Conservation (phyloP, 2,329 filamentous ascomycete species). For the Kalmusia sp. region DNA sequence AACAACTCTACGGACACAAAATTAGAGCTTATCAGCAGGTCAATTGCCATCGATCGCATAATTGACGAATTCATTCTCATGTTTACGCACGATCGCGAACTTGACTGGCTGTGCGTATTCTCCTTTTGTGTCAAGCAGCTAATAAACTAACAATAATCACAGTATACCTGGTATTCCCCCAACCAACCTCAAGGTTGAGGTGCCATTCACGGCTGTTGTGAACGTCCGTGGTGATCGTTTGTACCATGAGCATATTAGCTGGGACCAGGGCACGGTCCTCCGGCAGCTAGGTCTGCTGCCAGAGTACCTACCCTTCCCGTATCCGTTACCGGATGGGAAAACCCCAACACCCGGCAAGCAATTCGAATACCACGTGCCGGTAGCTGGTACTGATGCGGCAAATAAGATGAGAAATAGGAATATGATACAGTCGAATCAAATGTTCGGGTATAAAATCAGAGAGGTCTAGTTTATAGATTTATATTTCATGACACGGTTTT, state of each 20-base stretch:
- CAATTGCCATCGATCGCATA: constrained; percentile 72
- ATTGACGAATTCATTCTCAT: constrained; percentile 35
- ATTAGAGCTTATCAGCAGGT: constrained; percentile 74
- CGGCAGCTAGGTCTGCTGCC: constrained; percentile 68
- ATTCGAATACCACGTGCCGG: constrained; percentile 66
- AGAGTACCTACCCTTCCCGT: constrained; percentile 68
- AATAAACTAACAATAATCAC: neutral
- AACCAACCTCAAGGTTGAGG: too few relatives aligned
- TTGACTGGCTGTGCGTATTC: constrained; percentile 49
- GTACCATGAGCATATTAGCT: too few relatives aligned
- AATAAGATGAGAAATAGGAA: constrained; percentile 57
- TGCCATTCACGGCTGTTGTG: too few relatives aligned
- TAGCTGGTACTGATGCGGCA: constrained; percentile 61
- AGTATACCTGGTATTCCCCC: too few relatives aligned
- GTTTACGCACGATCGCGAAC: constrained; percentile 26
- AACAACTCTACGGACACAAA: too few relatives aligned
- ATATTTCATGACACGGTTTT: too few relatives aligned
- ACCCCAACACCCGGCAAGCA: constrained; percentile 45
- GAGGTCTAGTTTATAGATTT: constrained; percentile 19
- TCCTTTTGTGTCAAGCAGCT: neutral
- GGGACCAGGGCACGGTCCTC: too few relatives aligned
- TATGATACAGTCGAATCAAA: constrained; percentile 58
- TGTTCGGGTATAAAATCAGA: constrained; percentile 54
- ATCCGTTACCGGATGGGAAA: constrained; percentile 22
- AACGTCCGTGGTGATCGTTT: too few relatives aligned